Base-by-base conservation (phyloP, 164 flowering plant species). In the Stephania cephalantha region DNA sequence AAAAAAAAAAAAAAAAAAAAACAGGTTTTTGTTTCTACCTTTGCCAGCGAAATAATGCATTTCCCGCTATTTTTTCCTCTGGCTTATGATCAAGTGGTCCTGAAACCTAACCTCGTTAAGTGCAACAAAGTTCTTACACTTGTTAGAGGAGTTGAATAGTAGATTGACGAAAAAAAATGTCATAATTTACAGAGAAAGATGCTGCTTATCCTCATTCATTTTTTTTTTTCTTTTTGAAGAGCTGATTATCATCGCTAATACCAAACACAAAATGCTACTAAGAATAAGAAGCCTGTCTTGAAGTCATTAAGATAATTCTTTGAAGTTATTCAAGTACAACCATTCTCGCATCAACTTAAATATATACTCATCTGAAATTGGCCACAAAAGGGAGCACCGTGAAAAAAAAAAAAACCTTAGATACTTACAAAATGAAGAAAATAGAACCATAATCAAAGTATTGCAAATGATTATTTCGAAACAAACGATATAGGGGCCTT, bases 31-130 rank as follows among this genome's bases (percentile, higher is more conserved):
- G 20, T 20, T 44, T 53, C 17, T 76, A 93, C 98, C 95, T 88
- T 84, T 92, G 99, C 99, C 98, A 95, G 68, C 98, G 92, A 79
- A 95, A 93, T 46, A 83, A 71, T 35, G 98, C 99, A 85, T 90
- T 87, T 74, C 92, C 93, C 8, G 79, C 76, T 70, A 95, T 71
- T 9, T 80, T 83, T 73, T 89, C 93, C 13, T 86, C 90, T 6
- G 90, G 79, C 58, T 86, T 90, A 69, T 83, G 84, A 81, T 90
- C 88, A 78, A 90, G 81, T 22, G 98, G 91, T 73, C 96, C 93
- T 71, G 91, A 83, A 44, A 95, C 85, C 98, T 91, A 74, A 76
- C 67, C 50, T 80, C 31, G 84, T 82, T 84, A 88, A 89, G 88
- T 81, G 44, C 68, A 81, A 82, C 46, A 53, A 45, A 46, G 45